phyloP scores from a whole-genome alignment of 331 rosid genomes.

The Malus hybrid region DNA sequence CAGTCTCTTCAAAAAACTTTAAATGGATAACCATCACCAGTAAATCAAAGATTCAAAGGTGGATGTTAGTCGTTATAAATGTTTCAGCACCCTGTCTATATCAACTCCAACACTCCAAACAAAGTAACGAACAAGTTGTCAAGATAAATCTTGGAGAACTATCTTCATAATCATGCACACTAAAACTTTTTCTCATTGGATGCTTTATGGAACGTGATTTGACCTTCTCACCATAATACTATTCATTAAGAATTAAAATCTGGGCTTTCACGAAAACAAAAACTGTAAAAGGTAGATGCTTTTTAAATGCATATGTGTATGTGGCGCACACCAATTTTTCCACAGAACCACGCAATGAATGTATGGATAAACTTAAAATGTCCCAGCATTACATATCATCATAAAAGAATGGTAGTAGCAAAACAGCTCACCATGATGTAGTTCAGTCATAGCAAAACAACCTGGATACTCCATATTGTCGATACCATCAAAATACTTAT shows the following conservation, averaged over 20 bases:
- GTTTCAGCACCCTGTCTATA: neutral
- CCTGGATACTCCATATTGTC: slow-evolving; percentile 82
- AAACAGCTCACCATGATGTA: slow-evolving; percentile 65
- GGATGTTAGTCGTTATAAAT: neutral
- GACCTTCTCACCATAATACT: neutral
- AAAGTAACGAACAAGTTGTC: neutral
- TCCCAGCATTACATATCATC: neutral
- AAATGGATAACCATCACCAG: neutral
- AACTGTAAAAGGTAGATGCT: neutral
- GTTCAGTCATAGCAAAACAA: slow-evolving; percentile 97
- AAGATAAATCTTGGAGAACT: neutral
- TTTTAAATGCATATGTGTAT: neutral
- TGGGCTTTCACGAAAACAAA: neutral
- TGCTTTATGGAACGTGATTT: neutral
- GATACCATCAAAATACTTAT: slow-evolving; percentile 77
- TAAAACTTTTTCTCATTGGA: neutral
- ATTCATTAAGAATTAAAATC: neutral
- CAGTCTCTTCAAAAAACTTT: neutral
- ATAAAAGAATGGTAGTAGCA: neutral
- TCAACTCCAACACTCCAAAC: neutral
- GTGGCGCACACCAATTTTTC: neutral
- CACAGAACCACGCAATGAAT: slow-evolving; percentile 4
- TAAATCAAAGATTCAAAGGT: neutral
- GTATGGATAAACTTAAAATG: neutral
- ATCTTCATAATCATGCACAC: neutral